Conservation (phyloP, 192 early-diverging fungal genomes). For the Coemansia sp. region DNA sequence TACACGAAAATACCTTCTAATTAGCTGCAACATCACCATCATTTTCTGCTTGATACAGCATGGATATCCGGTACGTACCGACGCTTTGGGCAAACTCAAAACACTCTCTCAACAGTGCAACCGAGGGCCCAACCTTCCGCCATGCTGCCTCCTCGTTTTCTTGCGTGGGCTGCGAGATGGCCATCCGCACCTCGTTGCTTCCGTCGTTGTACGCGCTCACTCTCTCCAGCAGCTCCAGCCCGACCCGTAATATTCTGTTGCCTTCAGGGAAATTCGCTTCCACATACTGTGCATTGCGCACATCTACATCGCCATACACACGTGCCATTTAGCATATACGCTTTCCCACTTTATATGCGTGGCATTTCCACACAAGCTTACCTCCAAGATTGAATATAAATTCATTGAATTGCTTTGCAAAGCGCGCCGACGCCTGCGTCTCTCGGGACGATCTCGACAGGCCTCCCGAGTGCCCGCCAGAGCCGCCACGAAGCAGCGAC, state of each 20-base stretch:
- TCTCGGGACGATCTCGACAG: conserved; percentile 21
- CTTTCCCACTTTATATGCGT: background rate
- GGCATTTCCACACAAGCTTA: conserved; percentile 5
- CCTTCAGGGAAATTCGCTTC: conserved; percentile 32
- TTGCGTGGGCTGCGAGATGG: conserved; percentile 78
- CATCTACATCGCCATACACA: conserved; percentile 14
- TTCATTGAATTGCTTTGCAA: conserved; percentile 52
- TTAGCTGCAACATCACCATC: conserved; percentile 1
- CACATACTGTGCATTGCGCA: conserved; percentile 31
- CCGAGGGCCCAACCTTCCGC: conserved; percentile 79
- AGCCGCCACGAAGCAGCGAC: conserved; percentile 43
- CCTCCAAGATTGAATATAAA: conserved; percentile 54
- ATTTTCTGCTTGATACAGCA: background rate
- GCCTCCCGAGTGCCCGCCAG: conserved; percentile 16
- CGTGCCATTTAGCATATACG: conserved; percentile 1
- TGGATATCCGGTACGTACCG: conserved; percentile 57
- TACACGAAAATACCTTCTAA: conserved; percentile 25
- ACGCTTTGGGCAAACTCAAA: conserved; percentile 78
- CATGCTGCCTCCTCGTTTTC: conserved; percentile 89
- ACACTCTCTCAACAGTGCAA: conserved; percentile 73
- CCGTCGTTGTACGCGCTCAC: conserved; percentile 40
- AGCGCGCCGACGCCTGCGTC: conserved; percentile 32
- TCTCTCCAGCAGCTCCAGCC: conserved; percentile 33
- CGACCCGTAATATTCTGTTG: conserved; percentile 23
- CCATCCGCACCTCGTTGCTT: conserved; percentile 56